Conservation (phyloP, 192 early-diverging fungal genomes). For the Coemansia sp. region DNA sequence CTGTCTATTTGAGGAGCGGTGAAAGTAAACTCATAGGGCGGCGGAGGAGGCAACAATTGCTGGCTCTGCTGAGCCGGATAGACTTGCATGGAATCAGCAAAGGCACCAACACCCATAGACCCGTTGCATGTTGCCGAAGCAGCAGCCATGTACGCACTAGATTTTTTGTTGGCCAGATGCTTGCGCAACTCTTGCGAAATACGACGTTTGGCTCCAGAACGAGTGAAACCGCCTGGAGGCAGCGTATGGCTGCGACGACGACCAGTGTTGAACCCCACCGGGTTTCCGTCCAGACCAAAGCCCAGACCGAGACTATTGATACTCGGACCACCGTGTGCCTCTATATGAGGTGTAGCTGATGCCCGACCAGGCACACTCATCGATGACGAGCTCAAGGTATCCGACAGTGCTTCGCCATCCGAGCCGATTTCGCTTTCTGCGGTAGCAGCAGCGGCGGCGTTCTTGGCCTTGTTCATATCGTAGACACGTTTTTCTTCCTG, state of each 20-base stretch:
- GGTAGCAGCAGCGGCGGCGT: slow-evolving; percentile 21
- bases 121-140: slow-evolving; percentile 1
- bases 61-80: slow-evolving; percentile 1
- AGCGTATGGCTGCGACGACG: slow-evolving; percentile 53
- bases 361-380: neutral
- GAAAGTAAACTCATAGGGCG: slow-evolving; percentile 42
- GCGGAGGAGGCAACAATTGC: slow-evolving; percentile 9
- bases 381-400: slow-evolving; percentile 16
- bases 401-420: slow-evolving; percentile 23
- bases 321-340: neutral
- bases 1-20: slow-evolving; percentile 20
- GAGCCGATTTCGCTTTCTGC: slow-evolving; percentile 28
- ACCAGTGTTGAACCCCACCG: slow-evolving; percentile 33
- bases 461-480: slow-evolving; percentile 54
- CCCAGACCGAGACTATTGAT: neutral
- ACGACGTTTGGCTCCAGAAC: slow-evolving; percentile 43
- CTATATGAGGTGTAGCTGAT: neutral
- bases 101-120: neutral
- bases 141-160: slow-evolving; percentile 27
- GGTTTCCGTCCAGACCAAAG: slow-evolving; percentile 13
- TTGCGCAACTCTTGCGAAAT: slow-evolving; percentile 56
- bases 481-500: slow-evolving; percentile 52
- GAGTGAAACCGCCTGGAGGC: slow-evolving; percentile 37
- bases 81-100: slow-evolving; percentile 5
- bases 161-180: slow-evolving; percentile 51